Evolutionary conservation across 2,329 filamentous ascomycete species (phyloP).

Genomic region (Cladosporium sp.): DNA sequence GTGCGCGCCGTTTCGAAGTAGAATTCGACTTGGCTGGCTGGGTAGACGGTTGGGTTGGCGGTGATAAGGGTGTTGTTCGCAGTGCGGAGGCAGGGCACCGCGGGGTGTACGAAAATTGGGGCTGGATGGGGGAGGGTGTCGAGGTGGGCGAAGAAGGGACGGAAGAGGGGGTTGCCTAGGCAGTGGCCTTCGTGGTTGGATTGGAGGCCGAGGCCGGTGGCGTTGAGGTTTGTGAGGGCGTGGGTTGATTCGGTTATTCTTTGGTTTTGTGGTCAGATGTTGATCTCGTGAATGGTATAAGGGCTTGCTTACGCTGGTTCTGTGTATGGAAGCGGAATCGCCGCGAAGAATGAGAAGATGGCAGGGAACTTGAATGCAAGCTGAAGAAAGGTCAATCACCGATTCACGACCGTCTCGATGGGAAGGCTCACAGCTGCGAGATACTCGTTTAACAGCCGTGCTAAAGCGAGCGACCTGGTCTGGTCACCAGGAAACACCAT

Average conservation of each 20-base stretch:
- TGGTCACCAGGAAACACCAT: slow-evolving; percentile 29
- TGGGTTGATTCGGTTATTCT: slow-evolving; percentile 29
- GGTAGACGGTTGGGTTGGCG: slow-evolving; percentile 26
- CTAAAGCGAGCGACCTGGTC: slow-evolving; percentile 30
- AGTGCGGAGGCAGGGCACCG: slow-evolving; percentile 35
- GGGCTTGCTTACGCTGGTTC: slow-evolving; percentile 12
- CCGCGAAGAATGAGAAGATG: slow-evolving; percentile 15
- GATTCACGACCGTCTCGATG: not conserved
- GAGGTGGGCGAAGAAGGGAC: slow-evolving; percentile 42
- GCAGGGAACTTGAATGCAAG: slow-evolving; percentile 9
- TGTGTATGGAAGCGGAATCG: slow-evolving; percentile 15
- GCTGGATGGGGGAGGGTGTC: slow-evolving; percentile 34
- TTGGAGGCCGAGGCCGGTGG: slow-evolving; percentile 46
- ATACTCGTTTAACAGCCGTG: slow-evolving; percentile 34
- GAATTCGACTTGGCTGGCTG: slow-evolving; percentile 42
- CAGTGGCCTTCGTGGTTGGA: slow-evolving; percentile 51
- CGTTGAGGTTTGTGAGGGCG: slow-evolving; percentile 32
- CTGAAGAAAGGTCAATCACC: slow-evolving; percentile 1
- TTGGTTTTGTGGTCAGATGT: slow-evolving; percentile 15
- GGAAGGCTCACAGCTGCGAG: slow-evolving; percentile 9
- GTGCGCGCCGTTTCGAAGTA: slow-evolving; percentile 48
- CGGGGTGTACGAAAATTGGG: slow-evolving; percentile 50
- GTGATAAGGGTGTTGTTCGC: slow-evolving; percentile 15
- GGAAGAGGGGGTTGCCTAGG: slow-evolving; percentile 41
- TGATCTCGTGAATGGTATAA: slow-evolving; percentile 24